Base-by-base conservation (phyloP, 2,329 filamentous ascomycete species). In the Alternaria triticimaculans region DNA sequence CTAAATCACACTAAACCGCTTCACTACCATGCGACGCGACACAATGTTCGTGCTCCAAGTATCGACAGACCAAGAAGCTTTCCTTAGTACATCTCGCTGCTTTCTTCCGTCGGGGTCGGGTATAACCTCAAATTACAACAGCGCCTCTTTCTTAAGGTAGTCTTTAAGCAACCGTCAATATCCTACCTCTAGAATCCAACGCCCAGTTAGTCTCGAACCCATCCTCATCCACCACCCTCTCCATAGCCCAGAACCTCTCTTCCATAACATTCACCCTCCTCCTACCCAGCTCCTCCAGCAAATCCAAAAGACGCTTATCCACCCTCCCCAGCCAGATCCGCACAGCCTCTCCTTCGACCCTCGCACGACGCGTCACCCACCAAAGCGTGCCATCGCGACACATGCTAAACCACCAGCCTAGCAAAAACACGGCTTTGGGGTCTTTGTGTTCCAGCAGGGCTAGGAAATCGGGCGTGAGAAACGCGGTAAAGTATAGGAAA, bases 391-490 rank as follows among this genome's bases (percentile, higher is more conserved):
- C 70, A 20, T 64, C 46, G 4, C 63, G 60, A 37, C 76, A 43
- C 53, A 84, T 83, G 10, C 84, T 83, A 72, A 85, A 87, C 87
- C 87, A 90, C 75, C 85, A 87, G 0, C 83, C 81, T n/a, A 89
- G 73, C 37, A 90, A 68, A 11, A 89, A 72, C 63, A 90, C 70
- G 0, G 87, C 87, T 26, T 82, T 78, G 1, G 84, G 76, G 48
- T 90, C 87, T 63, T 86, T 88, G 0, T 65, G 41, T 49, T 82
- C 75, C 1, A 90, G 69, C n/a, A 88, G 64, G 0, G 51, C 55
- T 12, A 80, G 79, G 67, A 83, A 88, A 0, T 78, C 76, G 0
- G 80, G 72, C 18, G 82, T 79, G 51, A 87, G 80, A 50, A 82
- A 78, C 10, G 78, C 77, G 30, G 87, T 67, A 68, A 88, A 87